Conservation (phyloP, 176 grass and related monocot species). For the Oryza rufipogon region DNA sequence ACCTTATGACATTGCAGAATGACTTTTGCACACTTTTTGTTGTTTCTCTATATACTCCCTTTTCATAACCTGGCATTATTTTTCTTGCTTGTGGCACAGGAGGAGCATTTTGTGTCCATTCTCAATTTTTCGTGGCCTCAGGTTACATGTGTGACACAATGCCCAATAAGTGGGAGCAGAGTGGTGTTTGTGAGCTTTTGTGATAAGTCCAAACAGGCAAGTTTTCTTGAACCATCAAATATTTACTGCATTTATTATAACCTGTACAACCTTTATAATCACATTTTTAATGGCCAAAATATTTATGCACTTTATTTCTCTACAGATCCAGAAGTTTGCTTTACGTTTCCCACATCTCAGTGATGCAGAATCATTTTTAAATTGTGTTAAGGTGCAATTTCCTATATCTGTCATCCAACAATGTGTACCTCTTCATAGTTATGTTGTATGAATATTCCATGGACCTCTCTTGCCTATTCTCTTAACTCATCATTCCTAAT, state of each 20-base stretch:
- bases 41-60: not conserved
- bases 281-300: conserved; percentile 32
- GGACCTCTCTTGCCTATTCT: conserved; percentile 11
- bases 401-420: conserved; percentile 21
- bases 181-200: conserved; percentile 79
- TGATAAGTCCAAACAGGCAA: conserved; percentile 73
- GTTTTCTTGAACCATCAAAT: conserved; percentile 34
- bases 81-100: conserved; percentile 48
- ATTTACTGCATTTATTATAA: conserved; percentile 23
- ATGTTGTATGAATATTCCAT: not conserved
- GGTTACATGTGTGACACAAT: conserved; percentile 72
- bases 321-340: conserved; percentile 93
- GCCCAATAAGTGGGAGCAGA: conserved; percentile 78
- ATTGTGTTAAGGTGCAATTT: conserved; percentile 62
- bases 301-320: conserved; percentile 7
- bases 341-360: conserved; percentile 60
- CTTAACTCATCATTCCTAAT: not conserved
- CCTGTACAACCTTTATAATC: not conserved
- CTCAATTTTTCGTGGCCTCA: conserved; percentile 91
- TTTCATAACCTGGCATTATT: not conserved
- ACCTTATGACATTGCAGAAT: not conserved
- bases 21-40: not conserved
- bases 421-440: not conserved
- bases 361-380: conserved; percentile 71
- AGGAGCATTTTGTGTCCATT: conserved; percentile 82